Evolutionary conservation across 2,329 filamentous ascomycete species (phyloP).

Genomic region (Fragosphaeria purpurea): DNA sequence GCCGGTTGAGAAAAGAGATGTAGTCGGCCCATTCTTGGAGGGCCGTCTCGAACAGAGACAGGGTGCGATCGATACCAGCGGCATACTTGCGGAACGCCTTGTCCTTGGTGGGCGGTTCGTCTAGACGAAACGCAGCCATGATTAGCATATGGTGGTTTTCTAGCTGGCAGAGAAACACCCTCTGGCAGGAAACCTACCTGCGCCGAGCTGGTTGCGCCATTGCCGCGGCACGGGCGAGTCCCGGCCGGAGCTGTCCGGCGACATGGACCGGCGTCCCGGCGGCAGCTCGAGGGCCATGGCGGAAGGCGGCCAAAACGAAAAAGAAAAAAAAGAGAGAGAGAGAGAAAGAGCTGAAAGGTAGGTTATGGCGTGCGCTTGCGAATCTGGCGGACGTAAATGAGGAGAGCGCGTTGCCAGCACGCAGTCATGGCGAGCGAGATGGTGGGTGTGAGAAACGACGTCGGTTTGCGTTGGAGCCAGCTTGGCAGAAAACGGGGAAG

Average conservation of each 20-base stretch:
- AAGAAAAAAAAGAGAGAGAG: not conserved
- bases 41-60: constrained; percentile 83
- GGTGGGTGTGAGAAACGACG: not conserved
- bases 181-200: constrained; percentile 40
- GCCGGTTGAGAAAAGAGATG: constrained; percentile 85
- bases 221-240: constrained; percentile 65
- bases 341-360: too few species aligned
- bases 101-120: constrained; percentile 49
- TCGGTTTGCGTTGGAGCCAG: constrained; percentile 2
- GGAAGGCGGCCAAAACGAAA: not conserved
- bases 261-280: constrained; percentile 48
- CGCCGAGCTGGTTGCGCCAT: constrained; percentile 67
- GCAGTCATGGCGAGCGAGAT: constrained; percentile 3
- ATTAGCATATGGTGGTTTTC: not conserved
- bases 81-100: constrained; percentile 81
- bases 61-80: constrained; percentile 72
- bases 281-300: constrained; percentile 55
- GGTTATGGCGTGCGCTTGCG: not conserved
- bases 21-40: constrained; percentile 99
- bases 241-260: constrained; percentile 76
- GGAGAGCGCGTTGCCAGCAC: not conserved
- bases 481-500: constrained; percentile 5
- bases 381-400: not conserved
- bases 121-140: constrained; percentile 23
- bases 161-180: too few species aligned